Evolutionary conservation across 371 early-diverging fungal genomes (phyloP).

Genomic region (Mortierella sp.): DNA sequence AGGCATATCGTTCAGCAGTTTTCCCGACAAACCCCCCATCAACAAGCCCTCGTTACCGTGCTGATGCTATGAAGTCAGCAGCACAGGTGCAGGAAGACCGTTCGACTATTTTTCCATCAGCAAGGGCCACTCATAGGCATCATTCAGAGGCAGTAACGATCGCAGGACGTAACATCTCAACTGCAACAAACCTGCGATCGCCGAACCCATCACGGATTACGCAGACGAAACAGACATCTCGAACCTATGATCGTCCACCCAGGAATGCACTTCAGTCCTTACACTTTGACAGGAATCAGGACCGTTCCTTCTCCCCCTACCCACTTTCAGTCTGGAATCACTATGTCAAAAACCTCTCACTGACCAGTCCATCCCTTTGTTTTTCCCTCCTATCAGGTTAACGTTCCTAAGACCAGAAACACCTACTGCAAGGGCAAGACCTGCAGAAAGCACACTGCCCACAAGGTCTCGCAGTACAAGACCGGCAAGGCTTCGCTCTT

Average conservation of each 20-base stretch:
- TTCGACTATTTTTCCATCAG: no score
- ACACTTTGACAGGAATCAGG: background rate
- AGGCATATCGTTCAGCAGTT: background rate
- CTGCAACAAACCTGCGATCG: background rate
- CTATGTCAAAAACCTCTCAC: background rate
- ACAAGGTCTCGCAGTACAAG: constrained; percentile 99
- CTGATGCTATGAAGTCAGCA: background rate
- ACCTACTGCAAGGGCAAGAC: constrained; percentile 91
- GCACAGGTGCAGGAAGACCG: background rate
- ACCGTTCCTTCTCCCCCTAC: background rate
- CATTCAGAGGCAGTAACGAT: background rate
- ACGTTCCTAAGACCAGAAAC: constrained; percentile 67
- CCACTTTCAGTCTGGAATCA: background rate
- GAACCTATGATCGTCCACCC: background rate
- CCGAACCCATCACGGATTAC: background rate
- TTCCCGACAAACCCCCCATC: background rate
- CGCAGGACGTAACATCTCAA: background rate
- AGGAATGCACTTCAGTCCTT: background rate
- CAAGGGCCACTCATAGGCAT: background rate
- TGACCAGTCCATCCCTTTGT: background rate
- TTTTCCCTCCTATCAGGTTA: constrained; percentile 32
- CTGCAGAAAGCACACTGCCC: constrained; percentile 97
- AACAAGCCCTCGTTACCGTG: background rate
- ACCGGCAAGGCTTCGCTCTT: constrained; percentile 98
- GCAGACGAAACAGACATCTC: constrained; percentile 2